phyloP scores from a whole-genome alignment of 495 filamentous ascomycete genomes.

The Neurospora sp. region DNA sequence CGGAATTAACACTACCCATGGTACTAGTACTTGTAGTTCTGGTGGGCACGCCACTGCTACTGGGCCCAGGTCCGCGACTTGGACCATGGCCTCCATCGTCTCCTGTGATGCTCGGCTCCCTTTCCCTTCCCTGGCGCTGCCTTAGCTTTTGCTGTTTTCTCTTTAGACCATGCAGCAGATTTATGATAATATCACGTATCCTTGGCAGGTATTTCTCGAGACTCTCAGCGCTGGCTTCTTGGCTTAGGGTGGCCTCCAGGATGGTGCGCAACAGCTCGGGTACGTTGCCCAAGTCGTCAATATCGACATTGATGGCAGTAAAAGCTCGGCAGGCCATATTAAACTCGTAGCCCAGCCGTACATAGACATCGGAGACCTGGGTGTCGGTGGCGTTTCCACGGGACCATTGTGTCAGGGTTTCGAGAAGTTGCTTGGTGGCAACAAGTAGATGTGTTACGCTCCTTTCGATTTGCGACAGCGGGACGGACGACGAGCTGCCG shows the following conservation, averaged over 20 bases:
- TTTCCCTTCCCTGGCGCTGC: conserved; percentile 66
- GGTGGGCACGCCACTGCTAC: conserved; percentile 14
- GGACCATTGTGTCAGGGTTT: conserved; percentile 96
- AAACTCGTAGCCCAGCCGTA: conserved; percentile 94
- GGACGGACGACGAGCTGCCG: conserved; percentile 28
- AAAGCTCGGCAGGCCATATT: conserved; percentile 97
- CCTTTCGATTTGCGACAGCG: conserved; percentile 90
- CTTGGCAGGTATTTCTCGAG: conserved; percentile 83
- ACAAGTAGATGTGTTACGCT: conserved; percentile 96
- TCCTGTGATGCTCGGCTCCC: conserved; percentile 35
- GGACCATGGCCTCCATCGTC: conserved; percentile 10
- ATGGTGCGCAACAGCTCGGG: conserved; percentile 84
- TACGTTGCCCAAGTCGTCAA: conserved; percentile 84
- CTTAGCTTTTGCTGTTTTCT: conserved; percentile 88
- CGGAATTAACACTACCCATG: conserved; percentile 46
- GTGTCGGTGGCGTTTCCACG: conserved; percentile 80
- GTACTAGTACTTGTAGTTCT: conserved; percentile 62
- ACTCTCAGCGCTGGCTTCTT: conserved; percentile 87
- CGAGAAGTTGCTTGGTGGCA: conserved; percentile 93
- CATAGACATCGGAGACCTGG: conserved; percentile 96
- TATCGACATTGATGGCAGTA: conserved; percentile 90
- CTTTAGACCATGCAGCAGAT: conserved; percentile 88
- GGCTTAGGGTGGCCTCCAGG: conserved; percentile 88
- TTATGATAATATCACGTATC: conserved; percentile 97
- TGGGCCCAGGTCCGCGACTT: not conserved